These are phyloP conservation scores for Phlegmacium glaucopus DNA, from an alignment of 768 basidiomycete species.

Conservation along the genomic window DNA sequence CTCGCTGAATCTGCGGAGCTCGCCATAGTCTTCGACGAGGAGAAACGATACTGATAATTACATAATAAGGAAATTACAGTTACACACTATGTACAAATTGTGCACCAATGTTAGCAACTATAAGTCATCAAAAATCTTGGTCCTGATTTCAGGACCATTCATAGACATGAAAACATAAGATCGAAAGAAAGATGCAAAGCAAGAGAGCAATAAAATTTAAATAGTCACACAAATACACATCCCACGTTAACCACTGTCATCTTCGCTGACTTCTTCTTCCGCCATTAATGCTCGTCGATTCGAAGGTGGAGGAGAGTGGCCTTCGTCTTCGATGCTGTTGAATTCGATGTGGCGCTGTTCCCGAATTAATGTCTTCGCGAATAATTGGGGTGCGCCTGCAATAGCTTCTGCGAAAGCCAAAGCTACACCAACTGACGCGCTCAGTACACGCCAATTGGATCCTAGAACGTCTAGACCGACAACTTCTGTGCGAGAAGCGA, in stretches of 20 bases:
- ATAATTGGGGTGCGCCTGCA: conserved; percentile 37
- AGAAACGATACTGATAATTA: no score
- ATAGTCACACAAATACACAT: conserved; percentile 2
- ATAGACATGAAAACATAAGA: not conserved
- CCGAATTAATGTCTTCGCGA: conserved; percentile 25
- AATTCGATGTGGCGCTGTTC: conserved; percentile 20
- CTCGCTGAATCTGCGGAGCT: not conserved
- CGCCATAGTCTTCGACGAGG: not conserved
- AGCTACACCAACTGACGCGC: conserved; percentile 51
- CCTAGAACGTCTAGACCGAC: conserved; percentile 54
- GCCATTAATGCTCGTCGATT: conserved; percentile 18
- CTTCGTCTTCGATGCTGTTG: conserved; percentile 6
- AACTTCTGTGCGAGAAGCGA: conserved; percentile 20
- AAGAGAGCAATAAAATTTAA: conserved; percentile 13
- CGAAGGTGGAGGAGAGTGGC: not conserved
- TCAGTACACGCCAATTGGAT: conserved; percentile 50
- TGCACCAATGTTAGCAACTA: no score
- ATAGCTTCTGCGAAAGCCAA: conserved; percentile 72
- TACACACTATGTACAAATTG: conserved; percentile 13
- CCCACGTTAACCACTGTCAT: conserved; percentile 6
- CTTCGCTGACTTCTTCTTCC: conserved; percentile 12
- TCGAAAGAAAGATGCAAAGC: conserved; percentile 3
- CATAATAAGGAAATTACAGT: conserved; percentile 4
- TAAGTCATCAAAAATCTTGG: no score
- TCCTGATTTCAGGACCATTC: no score